Evolutionary conservation across 192 early-diverging fungal genomes (phyloP).

Genomic region (Backusella circina): DNA sequence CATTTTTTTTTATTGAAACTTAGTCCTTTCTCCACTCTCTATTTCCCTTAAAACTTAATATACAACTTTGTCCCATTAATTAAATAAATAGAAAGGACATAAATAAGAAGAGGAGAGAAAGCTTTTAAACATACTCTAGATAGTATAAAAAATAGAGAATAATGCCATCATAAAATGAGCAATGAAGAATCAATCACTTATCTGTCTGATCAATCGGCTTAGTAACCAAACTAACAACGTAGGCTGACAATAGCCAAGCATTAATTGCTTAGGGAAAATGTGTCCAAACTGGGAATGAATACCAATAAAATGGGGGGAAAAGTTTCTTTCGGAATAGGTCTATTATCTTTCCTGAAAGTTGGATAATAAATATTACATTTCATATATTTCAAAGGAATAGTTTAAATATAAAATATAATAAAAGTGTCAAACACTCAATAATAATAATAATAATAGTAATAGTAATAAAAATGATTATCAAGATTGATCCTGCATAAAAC

Average conservation of each 20-base stretch:
- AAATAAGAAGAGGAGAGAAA: neutral
- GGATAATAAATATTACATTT: neutral
- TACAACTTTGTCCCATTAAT: neutral
- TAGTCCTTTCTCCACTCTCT: neutral
- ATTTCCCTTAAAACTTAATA: neutral
- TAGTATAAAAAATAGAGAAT: neutral
- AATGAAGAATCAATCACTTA: neutral
- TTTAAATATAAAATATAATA: neutral
- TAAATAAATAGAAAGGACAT: neutral
- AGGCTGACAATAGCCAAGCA: neutral
- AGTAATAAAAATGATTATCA: neutral
- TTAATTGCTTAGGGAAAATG: neutral
- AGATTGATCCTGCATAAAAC: neutral
- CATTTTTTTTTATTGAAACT: neutral
- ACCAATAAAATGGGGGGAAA: neutral
- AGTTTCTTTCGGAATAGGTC: neutral
- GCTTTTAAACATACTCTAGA: neutral
- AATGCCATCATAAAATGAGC: neutral
- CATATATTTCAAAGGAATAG: neutral
- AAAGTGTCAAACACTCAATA: no score
- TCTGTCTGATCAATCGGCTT: neutral
- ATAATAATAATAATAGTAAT: no score
- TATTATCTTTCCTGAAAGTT: neutral
- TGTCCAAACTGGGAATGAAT: neutral
- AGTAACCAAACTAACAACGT: neutral